These are phyloP conservation scores for Blastobotrys terrestris DNA, from an alignment of 805 yeast species.

Conservation along the genomic window DNA sequence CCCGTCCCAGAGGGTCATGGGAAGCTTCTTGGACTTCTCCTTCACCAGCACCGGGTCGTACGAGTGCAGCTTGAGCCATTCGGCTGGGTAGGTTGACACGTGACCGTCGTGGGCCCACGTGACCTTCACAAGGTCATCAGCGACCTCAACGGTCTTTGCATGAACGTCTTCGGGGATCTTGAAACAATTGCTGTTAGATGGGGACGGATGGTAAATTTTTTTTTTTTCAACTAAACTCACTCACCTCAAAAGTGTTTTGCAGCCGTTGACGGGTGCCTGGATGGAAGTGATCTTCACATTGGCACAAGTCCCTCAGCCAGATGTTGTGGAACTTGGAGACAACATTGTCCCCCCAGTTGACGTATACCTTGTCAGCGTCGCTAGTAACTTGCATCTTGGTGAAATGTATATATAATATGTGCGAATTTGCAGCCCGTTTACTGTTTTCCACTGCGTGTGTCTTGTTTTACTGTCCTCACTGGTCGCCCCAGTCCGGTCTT, in stretches of 20 bases:
- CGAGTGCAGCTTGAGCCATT: constrained; percentile 46
- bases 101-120: constrained; percentile 40
- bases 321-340: constrained; percentile 38
- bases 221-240: constrained; percentile 7
- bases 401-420: background rate
- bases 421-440: background rate
- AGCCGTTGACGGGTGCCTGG: constrained; percentile 53
- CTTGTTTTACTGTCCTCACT: background rate
- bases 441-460: background rate
- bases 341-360: constrained; percentile 26
- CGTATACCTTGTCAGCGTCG: constrained; percentile 21
- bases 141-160: constrained; percentile 20
- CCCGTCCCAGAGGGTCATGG: constrained; percentile 41
- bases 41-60: constrained; percentile 44
- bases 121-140: constrained; percentile 15
- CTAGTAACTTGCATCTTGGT: constrained; percentile 9
- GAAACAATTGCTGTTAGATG: background rate
- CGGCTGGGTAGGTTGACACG: constrained; percentile 32
- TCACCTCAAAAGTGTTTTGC: constrained; percentile 45
- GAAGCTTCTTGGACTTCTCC: constrained; percentile 29
- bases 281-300: constrained; percentile 49
- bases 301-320: constrained; percentile 65
- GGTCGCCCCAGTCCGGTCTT: background rate
- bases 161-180: constrained; percentile 31
- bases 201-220: background rate